Base-by-base conservation (phyloP, 306 rosid species). In the Geum urbanum region DNA sequence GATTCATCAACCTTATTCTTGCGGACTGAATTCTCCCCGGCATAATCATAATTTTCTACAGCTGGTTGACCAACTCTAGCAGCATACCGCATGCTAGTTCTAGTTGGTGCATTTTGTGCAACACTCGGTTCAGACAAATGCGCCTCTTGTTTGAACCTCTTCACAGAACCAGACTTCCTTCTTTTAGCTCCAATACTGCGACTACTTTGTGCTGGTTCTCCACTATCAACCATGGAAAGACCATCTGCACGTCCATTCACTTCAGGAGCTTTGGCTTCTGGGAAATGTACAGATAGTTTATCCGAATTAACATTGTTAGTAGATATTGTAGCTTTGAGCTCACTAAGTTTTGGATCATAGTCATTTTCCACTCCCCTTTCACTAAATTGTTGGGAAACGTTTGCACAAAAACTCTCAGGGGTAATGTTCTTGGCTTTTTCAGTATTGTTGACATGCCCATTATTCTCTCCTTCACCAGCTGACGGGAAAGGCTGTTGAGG, bases 121-220 rank as follows among this genome's bases (percentile, higher is more conserved):
- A 72, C 67, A 78, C 56, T 75, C 18, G 74, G 58, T 56, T 78
- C 86, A 66, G 72, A 63, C 43, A 66, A 43, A 14, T 56, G 73
- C 9, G 78, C 59, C 50, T 84, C 91, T 76, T 76, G 89, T 70
- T 78, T 84, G 79, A 92, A 88, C 87, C 97, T 85, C 87, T 90
- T 92, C 45, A 90, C 98, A 48, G 92, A 85, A 72, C 87, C 87
- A 27, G 96, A 84, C 78, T 92, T 92, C 82, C 97, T 86, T 78
- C 90, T 83, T 84, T 84, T 92, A 41, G 98, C 91, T 70, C 98
- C 98, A 51, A 73, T 86, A 66, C 81, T 79, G 47, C 88, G 87
- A 48, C 78, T 74, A 63, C 59, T 79, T 51, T 80, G 78, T 75
- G 67, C 78, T 10, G 77, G 67, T 40, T 84, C 96, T 6, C 7